Conservation (phyloP, 2,329 filamentous ascomycete genomes). For the Paraconiothyrium sp. region DNA sequence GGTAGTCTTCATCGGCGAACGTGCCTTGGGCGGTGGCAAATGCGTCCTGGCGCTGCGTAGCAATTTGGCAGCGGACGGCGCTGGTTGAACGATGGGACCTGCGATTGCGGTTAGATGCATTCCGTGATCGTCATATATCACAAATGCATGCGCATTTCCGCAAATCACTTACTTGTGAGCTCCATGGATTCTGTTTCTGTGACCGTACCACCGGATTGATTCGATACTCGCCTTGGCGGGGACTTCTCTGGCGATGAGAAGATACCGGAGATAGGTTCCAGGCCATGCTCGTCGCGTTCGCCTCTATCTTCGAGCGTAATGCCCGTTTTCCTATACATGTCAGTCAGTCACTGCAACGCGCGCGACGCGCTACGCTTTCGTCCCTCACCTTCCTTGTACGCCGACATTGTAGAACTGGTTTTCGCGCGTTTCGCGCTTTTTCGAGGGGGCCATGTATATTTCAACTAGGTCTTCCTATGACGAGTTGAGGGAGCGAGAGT, state of each 20-base stretch:
- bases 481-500: neutral
- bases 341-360: slow-evolving; percentile 24
- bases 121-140: neutral
- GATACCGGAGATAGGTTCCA: slow-evolving; percentile 86
- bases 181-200: slow-evolving; percentile 70
- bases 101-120: slow-evolving; percentile 6
- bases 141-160: neutral
- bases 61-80: slow-evolving; percentile 55
- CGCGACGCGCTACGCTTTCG: slow-evolving; percentile 6
- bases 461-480: slow-evolving; percentile 3
- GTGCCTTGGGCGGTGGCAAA: slow-evolving; percentile 61
- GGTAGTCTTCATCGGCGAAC: slow-evolving; percentile 71
- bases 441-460: slow-evolving; percentile 43
- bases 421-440: slow-evolving; percentile 51
- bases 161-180: slow-evolving; percentile 64
- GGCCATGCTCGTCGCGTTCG: slow-evolving; percentile 86
- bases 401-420: slow-evolving; percentile 53
- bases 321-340: slow-evolving; percentile 81
- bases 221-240: slow-evolving; percentile 52
- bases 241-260: slow-evolving; percentile 85
- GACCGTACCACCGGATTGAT: slow-evolving; percentile 54
- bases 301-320: slow-evolving; percentile 81
- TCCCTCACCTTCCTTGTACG: slow-evolving; percentile 49
- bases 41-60: slow-evolving; percentile 56
- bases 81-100: slow-evolving; percentile 63